Base-by-base conservation (phyloP, 176 grass and related monocot species). In the Chloris gayana region DNA sequence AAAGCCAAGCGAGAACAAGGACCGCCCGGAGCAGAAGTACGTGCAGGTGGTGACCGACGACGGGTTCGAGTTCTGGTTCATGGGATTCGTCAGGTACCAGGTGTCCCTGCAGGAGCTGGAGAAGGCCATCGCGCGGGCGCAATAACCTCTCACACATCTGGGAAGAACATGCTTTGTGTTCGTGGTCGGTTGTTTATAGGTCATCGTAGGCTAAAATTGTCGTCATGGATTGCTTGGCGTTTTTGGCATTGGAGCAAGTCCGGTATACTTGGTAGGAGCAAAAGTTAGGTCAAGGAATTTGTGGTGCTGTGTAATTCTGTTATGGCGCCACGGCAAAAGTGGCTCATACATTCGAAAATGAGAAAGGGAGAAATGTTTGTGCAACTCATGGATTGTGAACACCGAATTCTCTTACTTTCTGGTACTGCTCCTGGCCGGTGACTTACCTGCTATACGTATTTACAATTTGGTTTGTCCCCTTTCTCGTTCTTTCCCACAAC, bases 21-120 rank as follows among this genome's bases (percentile, higher is more conserved):
- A 90, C 78, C 91, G 84, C 50, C 89, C 91, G 27, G 89, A 92
- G 64, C 82, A 97, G 80, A 97, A 90, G 62, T 97, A 94, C 87
- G 24, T 97, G 21, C 89, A 97, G 67, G 64, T 97, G 27, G 59
- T 97, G 0, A 92, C 91, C 0, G 80, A 85, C 56, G 94, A 97
- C 79, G 87, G 93, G 9, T 97, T 94, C 66, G 91, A 94, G 85
- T 97, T 97, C 86, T 97, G 94, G 94, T 97, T 97, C 80, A 85
- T 97, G 91, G 87, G 85, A 0, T 97, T 97, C 79, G 85, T 90
- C 46, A 90, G 79, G 21, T 88, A 82, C 44, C 84, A 92, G 72
- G 82, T 81, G 22, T 86, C 89, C 44, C 89, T 92, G 46, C 77
- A 69, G 57, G 82, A 84, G 15, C 83, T 97, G 26, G 80, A 85